A percentile compares a stretch with the other conserved stretches of the same genome.
Conservation (phyloP, 768 basidiomycete species). For the Clathrus columnatus region DNA sequence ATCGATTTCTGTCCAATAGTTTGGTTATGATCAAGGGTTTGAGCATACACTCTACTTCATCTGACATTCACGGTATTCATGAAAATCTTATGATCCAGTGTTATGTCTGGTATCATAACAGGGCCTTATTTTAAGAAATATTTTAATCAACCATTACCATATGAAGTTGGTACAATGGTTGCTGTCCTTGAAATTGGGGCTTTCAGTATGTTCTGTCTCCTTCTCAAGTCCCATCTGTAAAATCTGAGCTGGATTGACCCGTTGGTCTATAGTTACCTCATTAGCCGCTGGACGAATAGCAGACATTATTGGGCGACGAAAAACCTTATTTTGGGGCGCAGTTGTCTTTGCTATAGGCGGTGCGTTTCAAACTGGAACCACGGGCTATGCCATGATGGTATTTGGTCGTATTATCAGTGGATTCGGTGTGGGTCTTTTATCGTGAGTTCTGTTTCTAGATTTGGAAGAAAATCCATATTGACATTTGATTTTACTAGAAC, state of each 20-base stretch:
- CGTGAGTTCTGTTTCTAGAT: constrained; percentile 38
- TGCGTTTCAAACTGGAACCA: constrained; percentile 73
- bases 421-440: constrained; percentile 83
- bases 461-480: constrained; percentile 7
- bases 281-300: constrained; percentile 83
- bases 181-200: constrained; percentile 92
- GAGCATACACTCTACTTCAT: constrained; percentile 9
- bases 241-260: constrained; percentile 7
- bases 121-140: constrained; percentile 74
- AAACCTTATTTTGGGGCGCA: constrained; percentile 78
- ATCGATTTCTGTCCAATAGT: constrained; percentile 32
- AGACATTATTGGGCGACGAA: constrained; percentile 76
- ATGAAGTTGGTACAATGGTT: constrained; percentile 88
- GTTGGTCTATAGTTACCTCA: constrained; percentile 74
- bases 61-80: constrained; percentile 14
- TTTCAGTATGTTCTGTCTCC: constrained; percentile 46
- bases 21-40: constrained; percentile 85
- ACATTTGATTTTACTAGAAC: constrained; percentile 42
- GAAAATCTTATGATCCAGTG: constrained; percentile 32
- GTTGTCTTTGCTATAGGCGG: constrained; percentile 82
- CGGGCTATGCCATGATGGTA: constrained; percentile 74
- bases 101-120: constrained; percentile 90
- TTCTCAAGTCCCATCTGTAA: neutral
- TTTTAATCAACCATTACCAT: constrained; percentile 67
- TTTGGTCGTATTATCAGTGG: constrained; percentile 77